phyloP scores from a whole-genome alignment of 2,329 filamentous ascomycete species.

The Claviceps digitariae region DNA sequence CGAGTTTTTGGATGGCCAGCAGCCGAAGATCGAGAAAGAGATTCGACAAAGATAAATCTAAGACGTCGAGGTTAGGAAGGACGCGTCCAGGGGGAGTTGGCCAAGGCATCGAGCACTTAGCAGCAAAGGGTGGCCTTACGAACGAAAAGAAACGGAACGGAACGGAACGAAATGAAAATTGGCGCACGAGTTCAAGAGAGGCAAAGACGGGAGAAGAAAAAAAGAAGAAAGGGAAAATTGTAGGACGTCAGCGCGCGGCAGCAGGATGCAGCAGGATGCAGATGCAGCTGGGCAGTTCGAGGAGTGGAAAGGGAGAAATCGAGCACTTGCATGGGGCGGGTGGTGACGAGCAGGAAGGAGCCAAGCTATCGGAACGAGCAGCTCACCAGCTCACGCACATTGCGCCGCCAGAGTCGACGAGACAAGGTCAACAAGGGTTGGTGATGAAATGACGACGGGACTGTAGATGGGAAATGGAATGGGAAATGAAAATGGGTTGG shows the following conservation, averaged over 20 bases:
- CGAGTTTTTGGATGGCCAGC: background rate
- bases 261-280: background rate
- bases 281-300: background rate
- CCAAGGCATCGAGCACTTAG: background rate
- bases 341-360: slow-evolving; percentile 3
- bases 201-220: background rate
- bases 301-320: background rate
- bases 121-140: background rate
- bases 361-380: slow-evolving; percentile 2
- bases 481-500: no score
- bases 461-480: no score
- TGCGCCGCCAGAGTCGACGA: slow-evolving; percentile 4
- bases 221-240: background rate
- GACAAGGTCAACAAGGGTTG: background rate
- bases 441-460: no score
- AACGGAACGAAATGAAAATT: background rate
- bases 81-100: background rate
- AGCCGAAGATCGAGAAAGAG: background rate
- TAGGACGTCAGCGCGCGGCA: background rate
- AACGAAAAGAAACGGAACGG: background rate
- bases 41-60: background rate
- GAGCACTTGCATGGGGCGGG: background rate
- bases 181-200: background rate
- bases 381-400: slow-evolving; percentile 5
- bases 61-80: background rate